Conservation (phyloP, 805 yeast genomes). For the Suhomyces vadensis region DNA sequence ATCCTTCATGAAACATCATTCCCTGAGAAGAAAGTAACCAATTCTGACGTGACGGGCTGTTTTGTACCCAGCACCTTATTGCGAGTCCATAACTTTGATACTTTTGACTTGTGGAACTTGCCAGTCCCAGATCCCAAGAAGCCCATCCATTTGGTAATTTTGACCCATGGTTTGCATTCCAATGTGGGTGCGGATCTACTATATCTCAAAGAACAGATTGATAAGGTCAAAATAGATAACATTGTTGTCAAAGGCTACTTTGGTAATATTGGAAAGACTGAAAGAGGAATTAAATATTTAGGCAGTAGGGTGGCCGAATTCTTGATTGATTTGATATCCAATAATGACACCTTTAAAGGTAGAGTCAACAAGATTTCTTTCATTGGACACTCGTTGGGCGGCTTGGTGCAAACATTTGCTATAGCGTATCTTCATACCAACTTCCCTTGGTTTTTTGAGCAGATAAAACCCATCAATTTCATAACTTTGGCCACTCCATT, state of each 20-base stretch:
- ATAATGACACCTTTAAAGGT: slow-evolving; percentile 38
- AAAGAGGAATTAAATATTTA: slow-evolving; percentile 78
- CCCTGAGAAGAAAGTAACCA: slow-evolving; percentile 20
- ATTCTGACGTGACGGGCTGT: slow-evolving; percentile 30
- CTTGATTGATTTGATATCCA: slow-evolving; percentile 54
- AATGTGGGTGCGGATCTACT: slow-evolving; percentile 89
- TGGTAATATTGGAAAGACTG: slow-evolving; percentile 86
- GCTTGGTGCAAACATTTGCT: slow-evolving; percentile 88
- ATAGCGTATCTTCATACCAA: slow-evolving; percentile 72
- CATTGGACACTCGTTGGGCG: slow-evolving; percentile 92
- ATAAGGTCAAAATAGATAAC: slow-evolving; percentile 54
- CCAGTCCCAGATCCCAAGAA: slow-evolving; percentile 49
- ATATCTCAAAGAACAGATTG: slow-evolving; percentile 79
- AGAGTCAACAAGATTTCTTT: slow-evolving; percentile 71
- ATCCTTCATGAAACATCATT: slow-evolving; percentile 31
- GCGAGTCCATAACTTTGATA: slow-evolving; percentile 54
- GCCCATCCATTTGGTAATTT: slow-evolving; percentile 79
- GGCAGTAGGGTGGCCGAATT: slow-evolving; percentile 82
- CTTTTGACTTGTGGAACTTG: slow-evolving; percentile 72
- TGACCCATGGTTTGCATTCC: slow-evolving; percentile 92
- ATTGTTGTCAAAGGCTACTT: slow-evolving; percentile 79
- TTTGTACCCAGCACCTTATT: slow-evolving; percentile 32
- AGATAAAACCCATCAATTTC: slow-evolving; percentile 72
- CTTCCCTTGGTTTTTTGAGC: slow-evolving; percentile 68
- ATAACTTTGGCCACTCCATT: slow-evolving; percentile 86